Evolutionary conservation across 139 green algal genomes (phyloP), one percentile per base, ranked within the genome.

Genomic region (Chlorella ohadii): DNA sequence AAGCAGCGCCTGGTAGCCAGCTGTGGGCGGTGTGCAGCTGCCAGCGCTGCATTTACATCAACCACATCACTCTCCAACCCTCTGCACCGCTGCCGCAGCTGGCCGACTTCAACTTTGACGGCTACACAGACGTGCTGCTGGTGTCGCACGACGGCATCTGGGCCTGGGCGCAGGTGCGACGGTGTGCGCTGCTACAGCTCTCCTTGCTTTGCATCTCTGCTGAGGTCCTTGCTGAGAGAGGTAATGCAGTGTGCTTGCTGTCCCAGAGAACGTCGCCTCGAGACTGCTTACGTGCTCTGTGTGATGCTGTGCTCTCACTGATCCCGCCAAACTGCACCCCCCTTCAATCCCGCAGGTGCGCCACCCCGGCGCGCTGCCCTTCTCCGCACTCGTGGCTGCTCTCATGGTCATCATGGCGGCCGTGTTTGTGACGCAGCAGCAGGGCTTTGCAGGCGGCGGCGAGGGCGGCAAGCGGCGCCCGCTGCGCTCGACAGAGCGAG

Each of bases 41-140:
- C n/a, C n/a, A n/a, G n/a, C n/a, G n/a, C n/a, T n/a, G n/a, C n/a
- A n/a, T n/a, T n/a, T n/a, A n/a, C n/a, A n/a, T n/a, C n/a, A n/a
- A n/a, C n/a, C n/a, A n/a, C n/a, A n/a, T n/a, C n/a, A n/a, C n/a
- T n/a, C n/a, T n/a, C n/a, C n/a, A n/a, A n/a, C n/a, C n/a, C n/a
- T n/a, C n/a, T n/a, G n/a, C n/a, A n/a, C n/a, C n/a, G n/a, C n/a
- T n/a, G n/a, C n/a, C n/a, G 22, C 63, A 95, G 41, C 77, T 96
- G 28, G 85, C 86, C 33, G 97, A 99, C 77, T 99, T 97, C 88
- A 96, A 96, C 82, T 91, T 94, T 2, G 96, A 99, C 78, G 89
- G 93, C 7, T 88, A 97, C 44, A 98, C 90, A 27, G 97, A 99
- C 81, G 70, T 99, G 4, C 82, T 99, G 0, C 61, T 98, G 9